A percentile compares a stretch with the other conserved stretches of the same genome.
Evolutionary conservation across 2,329 filamentous ascomycete genomes (phyloP).

Genomic region (Clarireedia monteithiana): DNA sequence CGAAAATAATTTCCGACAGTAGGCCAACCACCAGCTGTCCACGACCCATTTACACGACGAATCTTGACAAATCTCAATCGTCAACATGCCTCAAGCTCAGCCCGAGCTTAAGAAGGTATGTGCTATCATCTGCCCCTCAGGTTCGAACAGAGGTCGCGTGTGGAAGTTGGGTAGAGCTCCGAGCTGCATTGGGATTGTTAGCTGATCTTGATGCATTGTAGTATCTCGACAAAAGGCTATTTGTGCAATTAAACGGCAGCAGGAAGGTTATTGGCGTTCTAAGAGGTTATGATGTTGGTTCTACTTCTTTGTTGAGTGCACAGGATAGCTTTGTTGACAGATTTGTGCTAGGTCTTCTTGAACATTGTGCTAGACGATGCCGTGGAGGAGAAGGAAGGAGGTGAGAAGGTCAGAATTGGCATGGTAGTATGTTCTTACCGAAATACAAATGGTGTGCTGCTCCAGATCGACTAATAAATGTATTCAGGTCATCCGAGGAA

Average conservation of each 20-base stretch:
- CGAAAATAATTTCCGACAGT: slow-evolving; percentile 4
- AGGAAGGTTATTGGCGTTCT: slow-evolving; percentile 93
- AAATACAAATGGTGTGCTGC: not conserved
- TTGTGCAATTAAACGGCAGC: slow-evolving; percentile 95
- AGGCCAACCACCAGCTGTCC: slow-evolving; percentile 3
- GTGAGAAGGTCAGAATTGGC: slow-evolving; percentile 82
- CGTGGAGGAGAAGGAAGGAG: slow-evolving; percentile 85
- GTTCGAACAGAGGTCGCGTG: not conserved
- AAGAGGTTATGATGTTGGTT: slow-evolving; percentile 84
- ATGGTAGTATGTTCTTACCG: slow-evolving; percentile 65
- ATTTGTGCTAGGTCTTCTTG: slow-evolving; percentile 68
- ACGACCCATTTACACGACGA: slow-evolving; percentile 10
- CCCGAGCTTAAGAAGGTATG: slow-evolving; percentile 96
- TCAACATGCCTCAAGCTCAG: slow-evolving; percentile 90
- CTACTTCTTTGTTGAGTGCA: not conserved
- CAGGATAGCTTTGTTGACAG: not conserved
- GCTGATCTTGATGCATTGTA: slow-evolving; percentile 33
- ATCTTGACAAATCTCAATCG: slow-evolving; percentile 9
- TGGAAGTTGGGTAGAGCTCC: slow-evolving; percentile 8
- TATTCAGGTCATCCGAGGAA: slow-evolving; percentile 80
- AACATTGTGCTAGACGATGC: slow-evolving; percentile 98
- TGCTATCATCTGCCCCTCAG: slow-evolving; percentile 8
- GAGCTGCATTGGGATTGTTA: slow-evolving; percentile 6
- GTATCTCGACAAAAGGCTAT: slow-evolving; percentile 99
- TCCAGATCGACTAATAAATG: slow-evolving; percentile 9